Conservation (phyloP, 2,329 filamentous ascomycete species). For the Scorias spongiosa region DNA sequence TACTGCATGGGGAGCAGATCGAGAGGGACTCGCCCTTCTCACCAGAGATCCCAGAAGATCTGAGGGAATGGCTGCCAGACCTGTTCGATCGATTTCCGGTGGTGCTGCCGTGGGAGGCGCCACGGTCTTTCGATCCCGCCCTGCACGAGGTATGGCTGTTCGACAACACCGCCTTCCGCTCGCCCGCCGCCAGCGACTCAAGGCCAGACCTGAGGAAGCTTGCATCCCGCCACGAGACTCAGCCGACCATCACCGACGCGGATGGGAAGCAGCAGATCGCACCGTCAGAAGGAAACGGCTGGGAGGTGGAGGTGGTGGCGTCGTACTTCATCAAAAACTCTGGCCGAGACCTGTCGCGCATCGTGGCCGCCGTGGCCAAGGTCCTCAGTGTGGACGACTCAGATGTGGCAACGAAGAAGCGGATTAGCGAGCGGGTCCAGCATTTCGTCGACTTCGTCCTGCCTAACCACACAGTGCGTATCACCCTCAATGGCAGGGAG, state of each 20-base stretch:
- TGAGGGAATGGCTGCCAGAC: constrained; percentile 18
- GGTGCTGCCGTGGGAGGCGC: constrained; percentile 28
- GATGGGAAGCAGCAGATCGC: not conserved
- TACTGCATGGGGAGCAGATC: constrained; percentile 12
- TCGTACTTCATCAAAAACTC: constrained; percentile 65
- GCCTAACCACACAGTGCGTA: constrained; percentile 52
- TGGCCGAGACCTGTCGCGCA: constrained; percentile 49
- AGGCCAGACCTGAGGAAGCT: constrained; percentile 9
- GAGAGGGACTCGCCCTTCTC: constrained; percentile 16
- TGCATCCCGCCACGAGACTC: constrained; percentile 6
- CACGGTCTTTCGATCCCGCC: constrained; percentile 37
- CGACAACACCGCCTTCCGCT: constrained; percentile 71
- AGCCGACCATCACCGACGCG: constrained; percentile 6
- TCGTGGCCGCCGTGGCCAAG: constrained; percentile 55
- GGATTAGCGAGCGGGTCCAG: constrained; percentile 51
- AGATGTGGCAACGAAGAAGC: constrained; percentile 39
- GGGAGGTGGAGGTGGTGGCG: constrained; percentile 72
- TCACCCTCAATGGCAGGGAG: constrained; percentile 37
- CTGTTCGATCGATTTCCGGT: constrained; percentile 33
- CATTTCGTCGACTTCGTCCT: constrained; percentile 68
- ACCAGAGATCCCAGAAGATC: constrained; percentile 18
- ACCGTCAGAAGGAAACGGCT: constrained; percentile 30
- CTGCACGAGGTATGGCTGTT: constrained; percentile 72
- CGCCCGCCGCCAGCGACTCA: constrained; percentile 13
- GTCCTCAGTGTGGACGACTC: constrained; percentile 46